A percentile compares a stretch with the other conserved stretches of the same genome.
These are phyloP conservation scores for Talaromyces islandicus DNA, from an alignment of 2,329 filamentous ascomycete species.

Conservation along the genomic window DNA sequence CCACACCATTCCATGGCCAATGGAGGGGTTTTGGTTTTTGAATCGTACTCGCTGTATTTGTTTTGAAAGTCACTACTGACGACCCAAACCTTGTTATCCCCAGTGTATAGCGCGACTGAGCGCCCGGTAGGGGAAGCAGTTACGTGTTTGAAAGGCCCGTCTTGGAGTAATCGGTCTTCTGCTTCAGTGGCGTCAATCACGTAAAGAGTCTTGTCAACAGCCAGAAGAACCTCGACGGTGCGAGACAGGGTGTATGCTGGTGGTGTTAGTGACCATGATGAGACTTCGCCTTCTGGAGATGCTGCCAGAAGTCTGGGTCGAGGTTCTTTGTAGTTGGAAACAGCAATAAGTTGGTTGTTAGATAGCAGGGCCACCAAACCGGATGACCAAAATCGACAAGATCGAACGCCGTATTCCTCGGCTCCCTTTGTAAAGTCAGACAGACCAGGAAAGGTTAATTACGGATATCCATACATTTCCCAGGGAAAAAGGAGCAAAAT, in stretches of 20 bases:
- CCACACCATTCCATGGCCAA: conserved; percentile 94
- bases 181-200: conserved; percentile 83
- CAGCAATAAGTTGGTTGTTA: conserved; percentile 80
- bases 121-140: conserved; percentile 86
- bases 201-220: conserved; percentile 76
- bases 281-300: conserved; percentile 70
- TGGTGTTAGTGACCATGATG: conserved; percentile 84
- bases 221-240: conserved; percentile 86
- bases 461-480: conserved; percentile 55
- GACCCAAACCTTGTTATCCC: conserved; percentile 80
- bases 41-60: conserved; percentile 85
- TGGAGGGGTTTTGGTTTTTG: conserved; percentile 75
- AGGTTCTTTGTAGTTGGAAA: conserved; percentile 87
- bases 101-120: conserved; percentile 80
- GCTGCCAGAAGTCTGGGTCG: conserved; percentile 75
- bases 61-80: conserved; percentile 94
- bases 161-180: conserved; percentile 84
- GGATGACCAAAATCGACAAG: conserved; percentile 84
- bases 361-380: conserved; percentile 90
- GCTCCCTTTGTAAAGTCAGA: conserved; percentile 50
- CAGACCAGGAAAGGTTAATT: conserved; percentile 6
- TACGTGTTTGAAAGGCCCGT: conserved; percentile 87
- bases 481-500: conserved; percentile 90
- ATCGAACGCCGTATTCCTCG: conserved; percentile 78
- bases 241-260: conserved; percentile 83